These are phyloP conservation scores for Diddensiella caesifluorescens DNA, from an alignment of 805 yeast species.

Conservation along the genomic window DNA sequence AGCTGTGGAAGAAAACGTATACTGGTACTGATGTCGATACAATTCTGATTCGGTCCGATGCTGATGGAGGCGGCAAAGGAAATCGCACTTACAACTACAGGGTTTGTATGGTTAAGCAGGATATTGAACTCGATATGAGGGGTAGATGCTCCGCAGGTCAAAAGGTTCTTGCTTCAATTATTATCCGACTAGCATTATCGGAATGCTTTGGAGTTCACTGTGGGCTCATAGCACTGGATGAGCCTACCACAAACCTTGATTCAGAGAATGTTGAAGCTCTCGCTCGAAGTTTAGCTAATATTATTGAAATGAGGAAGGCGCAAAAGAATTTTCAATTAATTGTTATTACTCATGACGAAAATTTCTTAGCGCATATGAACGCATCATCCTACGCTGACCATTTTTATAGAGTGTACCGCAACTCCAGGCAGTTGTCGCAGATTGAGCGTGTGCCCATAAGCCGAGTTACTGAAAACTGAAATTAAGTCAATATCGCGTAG, in stretches of 20 bases:
- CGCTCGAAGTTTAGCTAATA: constrained; percentile 70
- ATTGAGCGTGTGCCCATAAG: constrained; percentile 47
- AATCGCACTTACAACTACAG: constrained; percentile 81
- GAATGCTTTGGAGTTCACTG: constrained; percentile 94
- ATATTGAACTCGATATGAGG: constrained; percentile 92
- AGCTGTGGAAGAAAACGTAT: constrained; percentile 89
- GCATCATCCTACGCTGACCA: constrained; percentile 83
- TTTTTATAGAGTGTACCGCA: constrained; percentile 75
- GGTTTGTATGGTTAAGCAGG: constrained; percentile 91
- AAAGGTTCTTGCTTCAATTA: constrained; percentile 85
- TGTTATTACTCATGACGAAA: constrained; percentile 95
- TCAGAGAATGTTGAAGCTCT: constrained; percentile 81
- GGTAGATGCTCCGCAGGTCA: constrained; percentile 99
- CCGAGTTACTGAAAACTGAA: constrained; percentile 4
- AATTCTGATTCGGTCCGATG: constrained; percentile 79
- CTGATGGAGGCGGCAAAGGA: constrained; percentile 39
- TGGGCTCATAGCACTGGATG: constrained; percentile 94
- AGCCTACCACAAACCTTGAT: constrained; percentile 95
- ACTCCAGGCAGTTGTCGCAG: constrained; percentile 72
- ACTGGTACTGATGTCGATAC: constrained; percentile 94
- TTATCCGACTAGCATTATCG: constrained; percentile 85
- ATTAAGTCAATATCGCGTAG: background rate
- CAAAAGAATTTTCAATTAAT: constrained; percentile 91
- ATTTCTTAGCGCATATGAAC: constrained; percentile 76
- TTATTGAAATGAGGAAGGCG: constrained; percentile 65